phyloP scores from a whole-genome alignment of 169 alveolate genomes.

The Ophryocystis elektroscirrha region DNA sequence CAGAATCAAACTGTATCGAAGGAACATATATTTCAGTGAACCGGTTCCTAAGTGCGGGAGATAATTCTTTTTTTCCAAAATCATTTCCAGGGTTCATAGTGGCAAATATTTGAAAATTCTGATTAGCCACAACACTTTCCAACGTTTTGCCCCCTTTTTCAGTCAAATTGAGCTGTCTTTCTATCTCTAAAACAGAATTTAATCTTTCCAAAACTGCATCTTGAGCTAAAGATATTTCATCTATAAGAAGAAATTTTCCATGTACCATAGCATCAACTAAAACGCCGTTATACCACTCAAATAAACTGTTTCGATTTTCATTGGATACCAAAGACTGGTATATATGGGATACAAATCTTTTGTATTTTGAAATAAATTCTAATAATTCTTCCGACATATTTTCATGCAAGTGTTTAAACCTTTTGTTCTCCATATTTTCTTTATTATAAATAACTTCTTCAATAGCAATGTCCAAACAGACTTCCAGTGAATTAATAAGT shows the following conservation, averaged over 20 bases:
- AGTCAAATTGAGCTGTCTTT: slow-evolving; percentile 32
- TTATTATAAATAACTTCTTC: no score
- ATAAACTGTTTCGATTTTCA: slow-evolving; percentile 44
- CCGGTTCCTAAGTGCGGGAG: slow-evolving; percentile 92
- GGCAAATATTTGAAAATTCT: slow-evolving; percentile 73
- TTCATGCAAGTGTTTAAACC: no score
- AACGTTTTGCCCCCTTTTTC: slow-evolving; percentile 38
- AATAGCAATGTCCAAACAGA: no score
- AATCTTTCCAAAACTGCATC: slow-evolving; percentile 95
- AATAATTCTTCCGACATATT: no score
- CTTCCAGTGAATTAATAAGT: no score
- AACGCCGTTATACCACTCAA: slow-evolving; percentile 98
- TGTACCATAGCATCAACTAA: slow-evolving; percentile 74
- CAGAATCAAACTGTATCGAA: no score
- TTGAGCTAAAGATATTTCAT: slow-evolving; percentile 93
- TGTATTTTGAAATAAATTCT: no score
- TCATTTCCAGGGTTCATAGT: slow-evolving; percentile 99
- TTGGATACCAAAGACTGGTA: no score
- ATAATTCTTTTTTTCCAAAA: slow-evolving; percentile 93
- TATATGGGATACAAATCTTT: no score
- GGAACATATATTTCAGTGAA: slow-evolving; percentile 85
- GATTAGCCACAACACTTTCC: slow-evolving; percentile 57
- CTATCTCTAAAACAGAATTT: slow-evolving; percentile 86
- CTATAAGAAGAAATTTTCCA: slow-evolving; percentile 79
- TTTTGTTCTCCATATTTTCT: no score